A percentile compares a stretch with the other conserved stretches of the same genome.
Evolutionary conservation across 2,329 filamentous ascomycete species (phyloP).

Genomic region (Sphaceloma murrayae): DNA sequence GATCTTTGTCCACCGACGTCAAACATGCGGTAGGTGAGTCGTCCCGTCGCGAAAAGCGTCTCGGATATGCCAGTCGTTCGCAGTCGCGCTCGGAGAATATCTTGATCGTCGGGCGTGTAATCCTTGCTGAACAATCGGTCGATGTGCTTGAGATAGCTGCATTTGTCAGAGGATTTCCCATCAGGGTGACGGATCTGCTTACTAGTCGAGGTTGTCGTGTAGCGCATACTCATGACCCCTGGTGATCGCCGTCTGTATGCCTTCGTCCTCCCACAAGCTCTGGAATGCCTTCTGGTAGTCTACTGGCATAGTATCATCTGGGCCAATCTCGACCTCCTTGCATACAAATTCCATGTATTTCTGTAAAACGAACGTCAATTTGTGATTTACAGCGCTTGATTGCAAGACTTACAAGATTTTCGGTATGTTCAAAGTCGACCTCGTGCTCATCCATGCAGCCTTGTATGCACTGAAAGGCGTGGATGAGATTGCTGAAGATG

Average conservation of each 20-base stretch:
- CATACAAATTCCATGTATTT: slow-evolving; percentile 68
- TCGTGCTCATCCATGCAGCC: slow-evolving; percentile 83
- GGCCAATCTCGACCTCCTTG: slow-evolving; percentile 70
- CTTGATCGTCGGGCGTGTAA: slow-evolving; percentile 91
- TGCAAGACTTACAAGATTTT: slow-evolving; percentile 66
- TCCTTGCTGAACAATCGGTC: slow-evolving; percentile 54
- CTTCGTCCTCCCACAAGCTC: slow-evolving; percentile 70
- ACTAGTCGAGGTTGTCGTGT: slow-evolving; percentile 94
- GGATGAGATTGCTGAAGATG: slow-evolving; percentile 88
- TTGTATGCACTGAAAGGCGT: slow-evolving; percentile 81
- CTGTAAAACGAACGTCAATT: slow-evolving; percentile 38
- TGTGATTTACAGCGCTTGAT: neutral
- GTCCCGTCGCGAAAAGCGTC: slow-evolving; percentile 90
- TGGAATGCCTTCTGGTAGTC: slow-evolving; percentile 76
- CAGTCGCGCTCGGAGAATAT: slow-evolving; percentile 89
- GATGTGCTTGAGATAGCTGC: slow-evolving; percentile 67
- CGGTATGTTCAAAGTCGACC: slow-evolving; percentile 66
- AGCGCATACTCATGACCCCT: slow-evolving; percentile 95
- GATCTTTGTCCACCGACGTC: slow-evolving; percentile 93
- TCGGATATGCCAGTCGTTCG: slow-evolving; percentile 97
- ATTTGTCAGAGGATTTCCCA: slow-evolving; percentile 19
- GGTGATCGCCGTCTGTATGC: slow-evolving; percentile 76
- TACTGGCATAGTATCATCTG: slow-evolving; percentile 67
- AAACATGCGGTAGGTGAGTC: slow-evolving; percentile 94
- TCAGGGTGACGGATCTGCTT: slow-evolving; percentile 32